These are phyloP conservation scores for Xylariaceae sp. DNA, from an alignment of 2,329 filamentous ascomycete genomes.

Conservation along the genomic window DNA sequence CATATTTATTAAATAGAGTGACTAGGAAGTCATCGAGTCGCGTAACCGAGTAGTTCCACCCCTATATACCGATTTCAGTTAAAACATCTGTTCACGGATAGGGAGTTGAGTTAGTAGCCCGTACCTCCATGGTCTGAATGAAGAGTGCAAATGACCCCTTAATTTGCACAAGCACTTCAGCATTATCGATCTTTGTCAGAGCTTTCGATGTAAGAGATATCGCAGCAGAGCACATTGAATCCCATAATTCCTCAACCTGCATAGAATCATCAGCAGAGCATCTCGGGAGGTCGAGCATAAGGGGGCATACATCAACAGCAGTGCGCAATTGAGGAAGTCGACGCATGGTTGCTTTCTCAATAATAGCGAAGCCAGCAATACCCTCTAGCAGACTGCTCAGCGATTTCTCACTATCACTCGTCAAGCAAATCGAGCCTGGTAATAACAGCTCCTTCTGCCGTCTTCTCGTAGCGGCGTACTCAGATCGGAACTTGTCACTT, in stretches of 20 bases:
- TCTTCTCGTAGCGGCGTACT: constrained; percentile 87
- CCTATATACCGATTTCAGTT: constrained; percentile 41
- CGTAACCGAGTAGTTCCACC: constrained; percentile 82
- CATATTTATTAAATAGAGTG: constrained; percentile 90
- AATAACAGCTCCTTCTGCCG: constrained; percentile 89
- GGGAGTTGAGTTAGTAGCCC: constrained; percentile 22
- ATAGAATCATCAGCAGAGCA: not conserved
- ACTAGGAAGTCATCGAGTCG: constrained; percentile 79
- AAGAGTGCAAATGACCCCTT: constrained; percentile 91
- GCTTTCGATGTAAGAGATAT: constrained; percentile 78
- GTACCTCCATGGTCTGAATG: constrained; percentile 94
- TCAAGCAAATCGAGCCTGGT: constrained; percentile 67
- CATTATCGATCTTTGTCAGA: constrained; percentile 74
- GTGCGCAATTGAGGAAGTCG: constrained; percentile 78
- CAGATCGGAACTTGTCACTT: constrained; percentile 80
- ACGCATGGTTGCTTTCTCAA: constrained; percentile 90
- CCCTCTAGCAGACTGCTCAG: constrained; percentile 89
- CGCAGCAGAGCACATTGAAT: constrained; percentile 89
- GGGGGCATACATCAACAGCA: constrained; percentile 63
- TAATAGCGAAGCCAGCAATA: constrained; percentile 92
- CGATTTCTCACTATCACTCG: constrained; percentile 76
- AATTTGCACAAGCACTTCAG: constrained; percentile 86
- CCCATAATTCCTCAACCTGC: constrained; percentile 95
- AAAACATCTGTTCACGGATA: not conserved
- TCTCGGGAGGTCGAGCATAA: not conserved